phyloP scores from a whole-genome alignment of 2,329 filamentous ascomycete species.

The Domatiomyces globalis region DNA sequence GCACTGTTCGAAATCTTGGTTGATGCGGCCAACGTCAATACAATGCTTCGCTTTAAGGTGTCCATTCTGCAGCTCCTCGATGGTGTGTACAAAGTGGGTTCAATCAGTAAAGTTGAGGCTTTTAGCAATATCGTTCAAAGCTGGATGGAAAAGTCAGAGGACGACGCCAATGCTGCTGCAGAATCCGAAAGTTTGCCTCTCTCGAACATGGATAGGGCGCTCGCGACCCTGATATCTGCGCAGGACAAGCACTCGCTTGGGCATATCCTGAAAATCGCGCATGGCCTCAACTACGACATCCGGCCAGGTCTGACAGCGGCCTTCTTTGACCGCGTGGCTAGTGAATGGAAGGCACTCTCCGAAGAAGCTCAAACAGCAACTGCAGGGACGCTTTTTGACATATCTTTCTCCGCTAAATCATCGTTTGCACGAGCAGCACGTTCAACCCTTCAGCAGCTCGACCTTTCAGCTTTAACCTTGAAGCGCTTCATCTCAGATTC shows the following conservation, averaged over 20 bases:
- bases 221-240: slow-evolving; percentile 40
- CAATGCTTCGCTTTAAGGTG: slow-evolving; percentile 54
- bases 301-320: slow-evolving; percentile 30
- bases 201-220: slow-evolving; percentile 37
- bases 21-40: slow-evolving; percentile 56
- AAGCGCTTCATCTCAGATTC: slow-evolving; percentile 59
- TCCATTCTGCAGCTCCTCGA: slow-evolving; percentile 59
- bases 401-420: slow-evolving; percentile 24
- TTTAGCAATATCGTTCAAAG: slow-evolving; percentile 60
- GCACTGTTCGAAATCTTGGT: slow-evolving; percentile 58
- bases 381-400: slow-evolving; percentile 29
- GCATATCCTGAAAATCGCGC: slow-evolving; percentile 35
- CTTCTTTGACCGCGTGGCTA: slow-evolving; percentile 54
- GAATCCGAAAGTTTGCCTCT: slow-evolving; percentile 34
- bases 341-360: slow-evolving; percentile 49
- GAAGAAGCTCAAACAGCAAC: slow-evolving; percentile 25
- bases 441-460: slow-evolving; percentile 10
- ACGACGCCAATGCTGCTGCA: slow-evolving; percentile 39
- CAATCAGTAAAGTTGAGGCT: slow-evolving; percentile 56
- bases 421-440: slow-evolving; percentile 13
- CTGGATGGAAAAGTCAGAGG: slow-evolving; percentile 48
- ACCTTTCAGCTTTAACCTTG: slow-evolving; percentile 33
- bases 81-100: slow-evolving; percentile 55
- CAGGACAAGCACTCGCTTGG: slow-evolving; percentile 45
- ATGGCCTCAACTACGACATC: slow-evolving; percentile 24